Base-by-base conservation (phyloP, 371 early-diverging fungal genomes). In the Parasitella parasitica region DNA sequence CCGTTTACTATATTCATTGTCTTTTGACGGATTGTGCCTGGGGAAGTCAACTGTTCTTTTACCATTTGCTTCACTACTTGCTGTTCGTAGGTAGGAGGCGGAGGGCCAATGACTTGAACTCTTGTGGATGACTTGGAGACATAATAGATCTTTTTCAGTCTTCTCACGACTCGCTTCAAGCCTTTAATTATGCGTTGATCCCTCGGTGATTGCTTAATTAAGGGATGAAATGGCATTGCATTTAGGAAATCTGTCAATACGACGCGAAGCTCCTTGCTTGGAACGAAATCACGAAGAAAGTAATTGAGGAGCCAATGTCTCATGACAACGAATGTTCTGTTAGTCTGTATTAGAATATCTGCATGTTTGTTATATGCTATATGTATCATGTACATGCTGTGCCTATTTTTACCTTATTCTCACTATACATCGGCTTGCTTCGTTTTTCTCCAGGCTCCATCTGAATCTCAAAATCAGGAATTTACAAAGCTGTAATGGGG, bases 231-330 rank as follows among this genome's bases (percentile, higher is more conserved):
- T 2, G 79, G 69, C 55, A 85, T 65, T 0, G 61, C 59, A 30
- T 79, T 85, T 9, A 88, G 63, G 41, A 76, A 80, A 11, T 63
- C 56, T 6, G 79, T 77, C 4, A 86, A 52, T 1, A 63, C 71
- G 6, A 70, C 51, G 2, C 87, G 78, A 9, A 89, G 61, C 0
- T 75, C 71, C n/a, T 75, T 75, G 24, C 70, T 78, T 2, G 77
- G 78, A 49, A 80, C 75, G 67, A 89, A 89, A 57, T 89, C 89
- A 55, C 80, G 81, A 15, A 81, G 70, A 57, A 85, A 89, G 56
- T 88, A 88, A 54, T 88, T 87, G 6, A 84, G 63, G 38, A 89
- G 58, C 89, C 89, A 89, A 43, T 87, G 88, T 24, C 89, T 78
- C 51, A 89, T 56, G 13, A 84, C 82, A 9, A 89, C 87, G 77